Evolutionary conservation across 106 monocot genomes (phyloP).

Genomic region (Gastrodia elata): DNA sequence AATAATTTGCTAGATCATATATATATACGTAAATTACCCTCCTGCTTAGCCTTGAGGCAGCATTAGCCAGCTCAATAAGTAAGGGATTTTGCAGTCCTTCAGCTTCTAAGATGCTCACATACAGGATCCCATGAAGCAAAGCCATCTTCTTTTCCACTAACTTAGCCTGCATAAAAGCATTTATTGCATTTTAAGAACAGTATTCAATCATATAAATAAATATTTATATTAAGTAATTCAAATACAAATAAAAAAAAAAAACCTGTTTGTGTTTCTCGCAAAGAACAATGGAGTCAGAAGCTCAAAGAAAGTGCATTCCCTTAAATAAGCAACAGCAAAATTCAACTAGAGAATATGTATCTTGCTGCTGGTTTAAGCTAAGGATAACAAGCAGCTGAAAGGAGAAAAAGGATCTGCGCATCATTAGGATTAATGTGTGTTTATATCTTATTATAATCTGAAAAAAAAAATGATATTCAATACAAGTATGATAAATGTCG

Average conservation of each 20-base stretch:
- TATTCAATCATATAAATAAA: not conserved
- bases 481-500: too few relatives aligned
- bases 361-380: not conserved
- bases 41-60: not conserved
- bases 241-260: too few relatives aligned
- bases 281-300: not conserved
- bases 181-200: not conserved
- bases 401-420: not conserved
- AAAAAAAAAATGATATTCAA: too few relatives aligned
- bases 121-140: slow-evolving; percentile 18
- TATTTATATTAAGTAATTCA: too few relatives aligned
- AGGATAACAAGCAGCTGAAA: not conserved
- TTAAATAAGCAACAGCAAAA: not conserved
- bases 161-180: not conserved
- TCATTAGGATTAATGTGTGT: too few relatives aligned
- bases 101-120: slow-evolving; percentile 17
- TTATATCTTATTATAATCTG: too few relatives aligned
- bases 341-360: not conserved
- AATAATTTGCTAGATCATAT: too few relatives aligned
- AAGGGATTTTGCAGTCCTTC: not conserved
- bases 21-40: slow-evolving; percentile 7
- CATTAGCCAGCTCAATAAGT: not conserved
- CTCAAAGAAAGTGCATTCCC: not conserved
- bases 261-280: not conserved
- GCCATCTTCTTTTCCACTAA: not conserved